phyloP scores from a whole-genome alignment of 2,329 filamentous ascomycete species.

The Monilinia fructigena region DNA sequence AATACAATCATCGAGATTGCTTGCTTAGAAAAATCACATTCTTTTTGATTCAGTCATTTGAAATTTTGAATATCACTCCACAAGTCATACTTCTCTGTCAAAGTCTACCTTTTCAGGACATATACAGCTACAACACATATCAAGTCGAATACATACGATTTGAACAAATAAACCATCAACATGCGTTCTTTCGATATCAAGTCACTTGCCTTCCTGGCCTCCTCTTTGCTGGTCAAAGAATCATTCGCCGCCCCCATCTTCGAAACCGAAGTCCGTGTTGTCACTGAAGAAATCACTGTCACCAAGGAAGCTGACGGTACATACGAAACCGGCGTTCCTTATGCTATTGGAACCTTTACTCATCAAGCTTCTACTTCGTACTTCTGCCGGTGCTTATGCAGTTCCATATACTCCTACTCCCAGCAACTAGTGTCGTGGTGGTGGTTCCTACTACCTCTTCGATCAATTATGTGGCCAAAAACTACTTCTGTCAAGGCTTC shows the following conservation, averaged over 20 bases:
- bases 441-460: background rate
- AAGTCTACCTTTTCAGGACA: slow-evolving; percentile 13
- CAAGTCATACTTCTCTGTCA: slow-evolving; percentile 10
- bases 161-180: slow-evolving; percentile 9
- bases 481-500: background rate
- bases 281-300: slow-evolving; percentile 34
- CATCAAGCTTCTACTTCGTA: slow-evolving; percentile 21
- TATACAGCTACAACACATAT: background rate
- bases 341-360: slow-evolving; percentile 30
- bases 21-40: slow-evolving; percentile 12
- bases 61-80: slow-evolving; percentile 13
- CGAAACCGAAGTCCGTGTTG: slow-evolving; percentile 30
- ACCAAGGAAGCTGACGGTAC: slow-evolving; percentile 31
- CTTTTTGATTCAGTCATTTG: slow-evolving; percentile 21
- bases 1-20: slow-evolving; percentile 18
- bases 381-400: slow-evolving; percentile 23
- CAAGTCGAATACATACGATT: background rate
- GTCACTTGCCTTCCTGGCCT: slow-evolving; percentile 35
- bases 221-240: slow-evolving; percentile 39
- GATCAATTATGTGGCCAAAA: background rate
- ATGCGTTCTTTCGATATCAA: slow-evolving; percentile 36
- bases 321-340: slow-evolving; percentile 28
- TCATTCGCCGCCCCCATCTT: slow-evolving; percentile 31
- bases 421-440: slow-evolving; percentile 3
- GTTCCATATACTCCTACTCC: slow-evolving; percentile 6